phyloP scores from a whole-genome alignment of 169 alveolate species.

The Cryptosporidium bovis region DNA sequence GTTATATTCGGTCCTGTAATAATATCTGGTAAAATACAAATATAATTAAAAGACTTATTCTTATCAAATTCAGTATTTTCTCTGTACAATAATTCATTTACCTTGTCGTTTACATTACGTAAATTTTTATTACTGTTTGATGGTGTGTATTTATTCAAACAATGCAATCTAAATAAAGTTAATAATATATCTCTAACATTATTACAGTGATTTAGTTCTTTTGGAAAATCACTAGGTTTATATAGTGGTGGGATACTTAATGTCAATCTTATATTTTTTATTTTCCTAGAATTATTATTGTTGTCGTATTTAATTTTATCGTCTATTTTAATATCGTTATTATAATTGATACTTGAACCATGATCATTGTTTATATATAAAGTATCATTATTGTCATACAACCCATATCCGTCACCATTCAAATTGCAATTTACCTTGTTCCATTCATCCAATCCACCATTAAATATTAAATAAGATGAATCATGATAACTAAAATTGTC shows the following conservation, averaged over 20 bases:
- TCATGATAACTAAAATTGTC: neutral
- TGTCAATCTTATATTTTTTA: constrained; percentile 16
- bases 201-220: constrained; percentile 24
- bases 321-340: no score
- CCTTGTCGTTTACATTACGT: neutral
- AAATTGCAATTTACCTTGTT: neutral
- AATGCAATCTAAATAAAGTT: constrained; percentile 9
- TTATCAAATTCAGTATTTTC: neutral
- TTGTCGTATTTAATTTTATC: neutral
- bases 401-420: constrained; percentile 31
- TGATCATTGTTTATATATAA: neutral
- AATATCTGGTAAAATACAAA: constrained; percentile 52
- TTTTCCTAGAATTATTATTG: neutral
- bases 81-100: neutral
- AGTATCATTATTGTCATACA: constrained; percentile 18
- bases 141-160: constrained; percentile 20
- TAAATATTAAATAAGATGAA: neutral
- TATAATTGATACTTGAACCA: neutral
- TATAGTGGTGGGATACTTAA: constrained; percentile 49
- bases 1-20: constrained; percentile 46
- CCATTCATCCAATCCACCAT: constrained; percentile 51
- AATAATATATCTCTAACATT: constrained; percentile 36
- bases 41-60: constrained; percentile 20
- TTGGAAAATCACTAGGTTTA: constrained; percentile 60
- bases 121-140: constrained; percentile 7